These are phyloP conservation scores for Diplodia intermedia DNA, from an alignment of 2,329 filamentous ascomycete species.

Conservation along the genomic window DNA sequence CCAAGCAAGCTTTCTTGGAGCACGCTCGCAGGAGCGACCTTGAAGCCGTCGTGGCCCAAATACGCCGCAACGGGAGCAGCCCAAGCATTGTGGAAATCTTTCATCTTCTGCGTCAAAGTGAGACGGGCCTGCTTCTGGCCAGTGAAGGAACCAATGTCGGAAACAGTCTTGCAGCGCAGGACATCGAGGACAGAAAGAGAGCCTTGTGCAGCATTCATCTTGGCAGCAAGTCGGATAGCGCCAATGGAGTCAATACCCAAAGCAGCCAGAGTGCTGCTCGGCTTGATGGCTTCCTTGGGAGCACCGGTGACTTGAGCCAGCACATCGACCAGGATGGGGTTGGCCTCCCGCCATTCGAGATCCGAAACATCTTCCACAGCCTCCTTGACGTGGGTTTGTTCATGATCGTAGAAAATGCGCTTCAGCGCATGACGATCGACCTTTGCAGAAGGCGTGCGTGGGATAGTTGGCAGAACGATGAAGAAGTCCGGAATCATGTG, in stretches of 20 bases:
- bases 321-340: constrained; percentile 59
- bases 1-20: constrained; percentile 40
- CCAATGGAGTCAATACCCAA: constrained; percentile 87
- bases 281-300: constrained; percentile 63
- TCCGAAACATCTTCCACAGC: constrained; percentile 3
- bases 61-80: constrained; percentile 9
- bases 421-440: constrained; percentile 38
- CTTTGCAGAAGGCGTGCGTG: constrained; percentile 37
- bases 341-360: constrained; percentile 55
- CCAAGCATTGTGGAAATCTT: constrained; percentile 17
- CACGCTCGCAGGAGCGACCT: constrained; percentile 22
- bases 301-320: constrained; percentile 64
- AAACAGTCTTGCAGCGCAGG: constrained; percentile 41
- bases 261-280: constrained; percentile 65
- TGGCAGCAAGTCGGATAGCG: constrained; percentile 71
- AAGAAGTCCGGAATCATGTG: constrained; percentile 34
- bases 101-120: constrained; percentile 8
- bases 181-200: constrained; percentile 42
- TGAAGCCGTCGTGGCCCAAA: background rate
- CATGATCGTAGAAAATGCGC: constrained; percentile 34
- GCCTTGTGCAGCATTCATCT: constrained; percentile 41
- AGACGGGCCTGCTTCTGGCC: constrained; percentile 17
- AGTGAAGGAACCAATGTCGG: constrained; percentile 37
- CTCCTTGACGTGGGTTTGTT: constrained; percentile 19
- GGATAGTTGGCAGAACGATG: constrained; percentile 30